Percentiles rank a stretch among this genome's conserved stretches.
Conservation (phyloP, 1,139 yeast species). For the Kurtzmaniella quercitrusa region DNA sequence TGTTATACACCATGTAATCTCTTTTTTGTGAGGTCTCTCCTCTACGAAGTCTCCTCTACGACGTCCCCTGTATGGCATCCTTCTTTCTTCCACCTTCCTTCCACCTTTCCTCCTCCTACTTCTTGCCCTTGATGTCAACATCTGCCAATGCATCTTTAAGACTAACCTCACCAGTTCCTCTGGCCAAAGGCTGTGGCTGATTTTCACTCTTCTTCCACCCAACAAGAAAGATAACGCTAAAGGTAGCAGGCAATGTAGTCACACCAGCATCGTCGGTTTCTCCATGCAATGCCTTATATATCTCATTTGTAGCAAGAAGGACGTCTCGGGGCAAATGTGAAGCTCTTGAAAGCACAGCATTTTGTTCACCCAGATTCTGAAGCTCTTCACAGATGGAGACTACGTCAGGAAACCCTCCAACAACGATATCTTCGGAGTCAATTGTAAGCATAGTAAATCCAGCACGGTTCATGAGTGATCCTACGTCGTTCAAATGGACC, state of each 20-base stretch:
- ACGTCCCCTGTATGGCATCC: too few relatives aligned
- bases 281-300: conserved; percentile 70
- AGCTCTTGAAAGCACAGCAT: conserved; percentile 59
- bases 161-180: conserved; percentile 68
- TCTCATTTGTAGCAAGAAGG: conserved; percentile 69
- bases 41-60: too few relatives aligned
- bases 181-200: conserved; percentile 68
- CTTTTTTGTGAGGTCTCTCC: too few relatives aligned
- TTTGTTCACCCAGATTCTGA: conserved; percentile 83
- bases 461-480: conserved; percentile 66
- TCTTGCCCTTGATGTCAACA: background rate
- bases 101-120: background rate
- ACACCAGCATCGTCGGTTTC: conserved; percentile 45
- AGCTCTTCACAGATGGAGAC: conserved; percentile 65
- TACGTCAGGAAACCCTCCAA: conserved; percentile 73
- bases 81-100: too few relatives aligned
- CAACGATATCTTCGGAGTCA: conserved; percentile 80
- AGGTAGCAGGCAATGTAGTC: conserved; percentile 56
- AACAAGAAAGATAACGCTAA: conserved; percentile 73
- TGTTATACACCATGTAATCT: too few relatives aligned
- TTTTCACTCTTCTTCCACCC: conserved; percentile 78
- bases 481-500: conserved; percentile 75
- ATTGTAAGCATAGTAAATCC: conserved; percentile 78
- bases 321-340: conserved; percentile 59
- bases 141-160: conserved; percentile 55